Evolutionary conservation across 1,284 basidiomycete species (phyloP).

Genomic region (Fomitopsis palustris): DNA sequence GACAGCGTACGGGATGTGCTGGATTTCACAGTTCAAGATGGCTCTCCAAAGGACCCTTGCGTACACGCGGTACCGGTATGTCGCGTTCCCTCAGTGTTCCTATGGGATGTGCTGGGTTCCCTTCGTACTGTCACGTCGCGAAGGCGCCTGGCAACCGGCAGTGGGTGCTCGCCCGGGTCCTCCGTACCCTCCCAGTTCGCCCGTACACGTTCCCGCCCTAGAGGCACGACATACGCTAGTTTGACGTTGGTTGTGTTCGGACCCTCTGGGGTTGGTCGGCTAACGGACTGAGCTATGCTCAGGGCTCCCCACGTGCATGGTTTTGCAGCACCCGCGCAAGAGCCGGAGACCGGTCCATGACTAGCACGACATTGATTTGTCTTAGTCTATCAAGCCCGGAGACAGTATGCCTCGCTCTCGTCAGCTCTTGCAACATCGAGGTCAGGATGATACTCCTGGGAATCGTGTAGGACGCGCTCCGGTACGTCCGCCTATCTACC

Average conservation of each 20-base stretch:
- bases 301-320: background rate
- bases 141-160: no score
- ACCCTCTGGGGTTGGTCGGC: background rate
- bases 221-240: background rate
- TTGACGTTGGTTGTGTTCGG: background rate
- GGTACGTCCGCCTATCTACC: slow-evolving; percentile 1
- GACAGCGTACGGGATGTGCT: background rate
- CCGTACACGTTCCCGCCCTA: no score
- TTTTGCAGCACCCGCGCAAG: background rate
- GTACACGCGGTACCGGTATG: background rate
- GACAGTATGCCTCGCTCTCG: background rate
- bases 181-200: no score
- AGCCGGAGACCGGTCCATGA: background rate
- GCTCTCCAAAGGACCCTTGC: background rate
- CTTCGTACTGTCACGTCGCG: no score
- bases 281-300: background rate
- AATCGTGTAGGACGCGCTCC: background rate
- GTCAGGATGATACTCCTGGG: background rate
- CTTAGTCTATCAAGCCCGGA: background rate
- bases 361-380: background rate
- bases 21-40: background rate
- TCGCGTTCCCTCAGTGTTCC: background rate
- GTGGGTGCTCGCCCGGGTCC: no score
- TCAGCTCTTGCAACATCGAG: background rate
- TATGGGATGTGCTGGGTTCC: background rate